Conservation (phyloP, 345 rosid genomes). For the Cardamine chenopodiifolia region DNA sequence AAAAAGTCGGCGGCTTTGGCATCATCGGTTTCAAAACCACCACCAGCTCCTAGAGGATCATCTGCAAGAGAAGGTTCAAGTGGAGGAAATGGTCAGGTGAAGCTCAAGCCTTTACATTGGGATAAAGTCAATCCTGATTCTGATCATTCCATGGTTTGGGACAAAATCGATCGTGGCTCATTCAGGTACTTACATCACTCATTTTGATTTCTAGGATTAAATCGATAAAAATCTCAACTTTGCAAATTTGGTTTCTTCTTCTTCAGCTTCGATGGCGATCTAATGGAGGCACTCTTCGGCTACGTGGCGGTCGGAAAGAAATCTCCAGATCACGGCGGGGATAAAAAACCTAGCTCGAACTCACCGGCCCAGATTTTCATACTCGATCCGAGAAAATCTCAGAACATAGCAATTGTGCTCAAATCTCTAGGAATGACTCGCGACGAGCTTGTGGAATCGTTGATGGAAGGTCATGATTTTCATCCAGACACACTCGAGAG, state of each 20-base stretch:
- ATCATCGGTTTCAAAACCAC: constrained; percentile 42
- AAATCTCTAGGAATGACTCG: constrained; percentile 63
- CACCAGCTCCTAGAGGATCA: constrained; percentile 45
- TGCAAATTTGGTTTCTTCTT: neutral
- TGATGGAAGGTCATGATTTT: constrained; percentile 64
- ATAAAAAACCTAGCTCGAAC: constrained; percentile 13
- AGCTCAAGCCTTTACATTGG: constrained; percentile 89
- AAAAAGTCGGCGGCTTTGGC: constrained; percentile 40
- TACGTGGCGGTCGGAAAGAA: constrained; percentile 59
- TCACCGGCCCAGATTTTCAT: constrained; percentile 52
- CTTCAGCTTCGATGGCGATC: constrained; percentile 73
- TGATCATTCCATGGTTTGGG: constrained; percentile 91
- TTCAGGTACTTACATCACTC: constrained; percentile 54
- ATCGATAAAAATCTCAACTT: neutral
- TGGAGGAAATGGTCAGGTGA: constrained; percentile 50
- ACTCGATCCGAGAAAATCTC: constrained; percentile 74
- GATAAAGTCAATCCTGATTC: constrained; percentile 66
- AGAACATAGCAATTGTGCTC: constrained; percentile 76
- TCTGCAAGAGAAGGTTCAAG: constrained; percentile 40
- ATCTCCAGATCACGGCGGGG: constrained; percentile 41
- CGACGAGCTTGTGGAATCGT: constrained; percentile 55
- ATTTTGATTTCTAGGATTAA: neutral
- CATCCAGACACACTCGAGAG: constrained; percentile 68
- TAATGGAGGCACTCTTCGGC: constrained; percentile 96
- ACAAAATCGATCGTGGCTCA: constrained; percentile 76